Conservation (phyloP, 2,329 filamentous ascomycete genomes). For the Aspergillus proliferans region DNA sequence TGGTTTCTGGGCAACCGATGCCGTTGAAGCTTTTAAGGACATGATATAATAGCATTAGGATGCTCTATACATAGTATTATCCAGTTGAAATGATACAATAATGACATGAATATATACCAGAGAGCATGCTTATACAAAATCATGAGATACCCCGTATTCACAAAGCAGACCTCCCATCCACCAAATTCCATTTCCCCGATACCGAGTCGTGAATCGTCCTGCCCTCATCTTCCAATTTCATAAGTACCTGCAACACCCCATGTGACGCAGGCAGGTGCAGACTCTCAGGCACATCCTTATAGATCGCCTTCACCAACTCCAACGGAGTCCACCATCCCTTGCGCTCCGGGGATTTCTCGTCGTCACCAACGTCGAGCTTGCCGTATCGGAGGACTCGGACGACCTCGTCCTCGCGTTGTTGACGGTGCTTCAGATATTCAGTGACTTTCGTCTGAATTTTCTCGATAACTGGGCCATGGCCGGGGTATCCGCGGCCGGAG, state of each 20-base stretch:
- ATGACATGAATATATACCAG: too few species aligned
- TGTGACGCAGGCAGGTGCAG: conserved; percentile 69
- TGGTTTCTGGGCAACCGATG: too few species aligned
- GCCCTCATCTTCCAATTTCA: conserved; percentile 70
- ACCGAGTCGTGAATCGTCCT: conserved; percentile 45
- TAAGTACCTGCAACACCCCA: conserved; percentile 70
- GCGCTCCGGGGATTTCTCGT: conserved; percentile 28
- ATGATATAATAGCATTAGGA: neutral
- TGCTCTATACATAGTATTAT: too few species aligned
- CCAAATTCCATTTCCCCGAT: conserved; percentile 26
- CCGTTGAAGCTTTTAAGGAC: neutral
- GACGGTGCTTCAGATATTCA: conserved; percentile 79
- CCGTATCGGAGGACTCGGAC: conserved; percentile 54
- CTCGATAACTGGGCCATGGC: conserved; percentile 73
- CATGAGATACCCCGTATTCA: conserved; percentile 10
- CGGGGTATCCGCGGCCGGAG: conserved; percentile 69
- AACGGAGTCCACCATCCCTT: conserved; percentile 58
- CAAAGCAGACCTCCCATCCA: conserved; percentile 23
- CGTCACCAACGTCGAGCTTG: conserved; percentile 25
- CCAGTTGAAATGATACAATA: too few species aligned
- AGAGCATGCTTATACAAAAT: too few species aligned
- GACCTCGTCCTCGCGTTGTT: conserved; percentile 72
- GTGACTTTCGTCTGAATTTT: conserved; percentile 64
- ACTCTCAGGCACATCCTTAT: conserved; percentile 68
- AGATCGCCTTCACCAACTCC: conserved; percentile 84